Conservation (phyloP, 306 rosid genomes). For the Acacia acuminata region DNA sequence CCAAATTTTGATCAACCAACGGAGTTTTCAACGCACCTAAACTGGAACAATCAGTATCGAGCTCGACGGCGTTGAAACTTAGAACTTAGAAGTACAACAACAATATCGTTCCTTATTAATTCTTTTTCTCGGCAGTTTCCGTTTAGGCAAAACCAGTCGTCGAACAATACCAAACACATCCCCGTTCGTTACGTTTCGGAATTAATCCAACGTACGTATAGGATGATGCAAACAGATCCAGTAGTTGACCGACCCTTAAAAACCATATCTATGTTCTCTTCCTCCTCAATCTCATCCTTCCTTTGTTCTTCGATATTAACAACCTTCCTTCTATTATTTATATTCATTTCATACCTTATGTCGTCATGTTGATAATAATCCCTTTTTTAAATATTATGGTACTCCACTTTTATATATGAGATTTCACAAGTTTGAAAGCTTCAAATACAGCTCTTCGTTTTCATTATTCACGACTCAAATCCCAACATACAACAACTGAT, state of each 20-base stretch:
- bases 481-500: slow-evolving; percentile 31
- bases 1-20: slow-evolving; percentile 38
- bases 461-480: background rate
- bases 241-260: slow-evolving; percentile 45
- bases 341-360: background rate
- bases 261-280: slow-evolving; percentile 16
- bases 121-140: background rate
- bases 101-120: background rate
- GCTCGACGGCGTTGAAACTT: background rate
- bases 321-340: background rate
- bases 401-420: background rate
- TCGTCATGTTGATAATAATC: background rate
- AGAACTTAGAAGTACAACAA: background rate
- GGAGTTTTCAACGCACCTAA: background rate
- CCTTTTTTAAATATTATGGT: background rate
- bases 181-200: background rate
- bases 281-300: slow-evolving; percentile 26
- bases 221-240: slow-evolving; percentile 1
- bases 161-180: background rate
- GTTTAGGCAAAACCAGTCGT: background rate
- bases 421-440: background rate
- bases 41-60: slow-evolving; percentile 16
- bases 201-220: background rate
- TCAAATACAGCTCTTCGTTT: background rate
- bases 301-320: slow-evolving; percentile 21